These are phyloP conservation scores for Sugiyamaella valdiviana DNA, from an alignment of 805 yeast species.

Conservation along the genomic window DNA sequence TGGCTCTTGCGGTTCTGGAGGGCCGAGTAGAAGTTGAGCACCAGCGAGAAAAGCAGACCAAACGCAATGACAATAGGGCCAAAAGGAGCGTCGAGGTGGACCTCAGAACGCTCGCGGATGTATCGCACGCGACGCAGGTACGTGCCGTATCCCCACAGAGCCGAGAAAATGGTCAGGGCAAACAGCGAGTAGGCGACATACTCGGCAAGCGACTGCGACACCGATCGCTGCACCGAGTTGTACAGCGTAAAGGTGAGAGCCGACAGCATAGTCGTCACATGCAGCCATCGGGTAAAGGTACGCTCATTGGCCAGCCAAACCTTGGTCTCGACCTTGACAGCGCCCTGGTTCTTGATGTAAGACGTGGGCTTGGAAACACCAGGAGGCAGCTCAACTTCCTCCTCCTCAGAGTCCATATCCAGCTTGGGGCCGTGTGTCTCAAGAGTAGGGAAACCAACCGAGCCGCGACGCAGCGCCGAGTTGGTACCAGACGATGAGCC, in stretches of 20 bases:
- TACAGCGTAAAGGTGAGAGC: constrained; percentile 80
- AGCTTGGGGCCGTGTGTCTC: constrained; percentile 16
- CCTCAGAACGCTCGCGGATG: constrained; percentile 75
- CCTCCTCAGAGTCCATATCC: constrained; percentile 61
- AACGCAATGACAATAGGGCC: constrained; percentile 81
- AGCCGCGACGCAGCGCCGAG: background rate
- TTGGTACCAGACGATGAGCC: constrained; percentile 13
- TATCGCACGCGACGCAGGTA: constrained; percentile 64
- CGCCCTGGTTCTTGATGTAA: constrained; percentile 81
- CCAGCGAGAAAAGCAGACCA: constrained; percentile 60
- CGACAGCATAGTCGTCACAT: constrained; percentile 76
- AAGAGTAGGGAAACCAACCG: constrained; percentile 7
- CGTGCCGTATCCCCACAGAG: constrained; percentile 82
- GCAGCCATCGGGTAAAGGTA: constrained; percentile 93
- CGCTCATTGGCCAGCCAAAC: constrained; percentile 99
- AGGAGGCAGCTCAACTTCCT: constrained; percentile 76
- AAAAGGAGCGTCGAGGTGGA: constrained; percentile 79
- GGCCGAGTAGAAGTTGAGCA: constrained; percentile 58
- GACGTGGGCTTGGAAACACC: constrained; percentile 81
- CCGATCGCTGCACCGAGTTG: constrained; percentile 63
- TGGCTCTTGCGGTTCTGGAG: constrained; percentile 6
- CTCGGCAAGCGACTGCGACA: constrained; percentile 51
- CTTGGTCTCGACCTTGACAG: constrained; percentile 91
- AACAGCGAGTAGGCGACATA: constrained; percentile 74
- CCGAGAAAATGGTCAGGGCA: constrained; percentile 71